Base-by-base conservation (phyloP, 192 early-diverging fungal species). In the Coemansia furcata region DNA sequence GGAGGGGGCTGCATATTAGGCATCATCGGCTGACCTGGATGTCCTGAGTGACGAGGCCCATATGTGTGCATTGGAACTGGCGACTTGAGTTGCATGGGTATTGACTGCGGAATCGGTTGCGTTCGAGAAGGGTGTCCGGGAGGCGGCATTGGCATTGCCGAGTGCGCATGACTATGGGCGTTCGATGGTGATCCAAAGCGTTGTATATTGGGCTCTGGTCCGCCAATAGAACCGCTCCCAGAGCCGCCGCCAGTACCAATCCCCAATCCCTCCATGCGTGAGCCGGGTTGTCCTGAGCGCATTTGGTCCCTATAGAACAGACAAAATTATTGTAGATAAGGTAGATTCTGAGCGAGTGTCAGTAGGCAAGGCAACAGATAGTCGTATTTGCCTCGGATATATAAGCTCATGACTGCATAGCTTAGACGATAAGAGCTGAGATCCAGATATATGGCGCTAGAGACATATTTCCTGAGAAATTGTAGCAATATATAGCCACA, bases 111-210 rank as follows among this genome's bases (percentile, higher is more conserved):
- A 7, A 49, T 64, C 9, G 61, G 50, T 36, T 59, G 65, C 37
- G 52, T 49, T 10, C 69, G 77, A 30, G 57, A 17, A 43, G 49
- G 44, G 23, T 72, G 78, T 36, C 54, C 50, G 0, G 61, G 58
- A 40, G 68, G 65, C 5, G 72, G 72, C 62, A 72, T 47, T 2
- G 72, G 69, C 64, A 80, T 80, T 12, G 77, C 72, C 26, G 78
- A 69, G 12, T 55, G 58, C 1, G n/a, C 58, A 38, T 60, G 58
- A 30, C 57, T 50, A 44, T 67, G 66, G 37, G 46, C 37, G 9
- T 68, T 62, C 62, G 64, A 32, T 23, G 58, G 65, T 15, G 72
- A 62, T 35, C 60, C 62, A 49, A 63, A 69, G 9, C 60, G 68
- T 19, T 60, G 35, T 23, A 43, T 38, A 35, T 23, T 40, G 47